These are phyloP conservation scores for Trichoderma koningiopsis DNA, from an alignment of 2,329 filamentous ascomycete species.

Conservation along the genomic window DNA sequence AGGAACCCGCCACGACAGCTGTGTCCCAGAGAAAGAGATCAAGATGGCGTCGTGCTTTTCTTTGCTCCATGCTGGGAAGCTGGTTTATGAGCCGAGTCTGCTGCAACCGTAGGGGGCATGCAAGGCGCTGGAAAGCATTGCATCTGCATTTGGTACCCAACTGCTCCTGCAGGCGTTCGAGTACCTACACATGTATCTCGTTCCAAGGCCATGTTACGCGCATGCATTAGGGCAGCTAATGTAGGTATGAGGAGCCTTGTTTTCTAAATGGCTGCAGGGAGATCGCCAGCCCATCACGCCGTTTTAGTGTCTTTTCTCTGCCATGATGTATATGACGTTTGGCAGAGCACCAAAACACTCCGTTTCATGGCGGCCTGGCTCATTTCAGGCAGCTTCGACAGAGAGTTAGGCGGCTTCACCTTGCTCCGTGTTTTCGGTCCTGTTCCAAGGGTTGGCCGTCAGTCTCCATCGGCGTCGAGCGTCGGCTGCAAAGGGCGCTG, in stretches of 20 bases:
- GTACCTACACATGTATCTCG: neutral
- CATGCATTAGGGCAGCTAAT: slow-evolving; percentile 1
- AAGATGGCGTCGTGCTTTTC: neutral
- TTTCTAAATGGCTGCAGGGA: neutral
- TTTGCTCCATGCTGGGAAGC: neutral
- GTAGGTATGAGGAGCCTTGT: slow-evolving; percentile 3
- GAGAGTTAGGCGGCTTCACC: neutral
- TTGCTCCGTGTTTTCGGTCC: slow-evolving; percentile 13
- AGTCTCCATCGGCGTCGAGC: slow-evolving; percentile 3
- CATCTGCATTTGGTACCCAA: slow-evolving; percentile 10
- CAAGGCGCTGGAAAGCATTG: neutral
- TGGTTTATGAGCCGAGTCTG: neutral
- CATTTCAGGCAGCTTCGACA: neutral
- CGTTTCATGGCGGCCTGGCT: neutral
- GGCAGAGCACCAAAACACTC: slow-evolving; percentile 8
- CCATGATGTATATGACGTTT: neutral
- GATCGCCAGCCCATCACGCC: neutral
- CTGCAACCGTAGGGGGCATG: neutral
- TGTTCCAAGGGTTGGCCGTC: slow-evolving; percentile 9
- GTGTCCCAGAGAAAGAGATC: neutral
- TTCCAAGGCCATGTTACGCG: neutral
- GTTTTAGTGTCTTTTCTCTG: neutral
- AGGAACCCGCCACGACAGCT: neutral
- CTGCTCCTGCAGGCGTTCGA: neutral
- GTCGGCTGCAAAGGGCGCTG: slow-evolving; percentile 23